Evolutionary conservation across 495 filamentous ascomycete genomes (phyloP), one percentile per base, ranked within the genome.

Genomic region (Penicillium atrosanguineum): DNA sequence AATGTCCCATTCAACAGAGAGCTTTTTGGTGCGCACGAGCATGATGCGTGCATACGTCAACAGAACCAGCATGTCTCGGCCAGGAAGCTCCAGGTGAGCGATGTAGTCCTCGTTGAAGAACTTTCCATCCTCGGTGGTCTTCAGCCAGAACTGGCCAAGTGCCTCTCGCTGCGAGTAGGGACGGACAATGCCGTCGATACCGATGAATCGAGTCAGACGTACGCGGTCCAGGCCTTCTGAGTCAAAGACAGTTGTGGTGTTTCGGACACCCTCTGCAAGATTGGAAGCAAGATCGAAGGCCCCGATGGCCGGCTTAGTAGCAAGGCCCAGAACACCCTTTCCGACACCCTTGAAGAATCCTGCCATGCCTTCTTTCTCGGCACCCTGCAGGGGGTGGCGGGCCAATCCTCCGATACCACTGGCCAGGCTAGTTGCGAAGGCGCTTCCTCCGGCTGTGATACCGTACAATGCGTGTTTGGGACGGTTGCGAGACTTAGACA

Each of bases 21-120:
- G 76, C 67, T 84, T 87, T 69, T 94, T 87, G 25, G 84, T 87
- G 60, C 90, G 82, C 55, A 98, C 86, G 21, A 97, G 83, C 83
- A 97, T 86, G 67, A 98, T 96, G 6, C 88, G 81, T 46, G 84
- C 83, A 67, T 95, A 98, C 18, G 94, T 97, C 56, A 98, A 81
- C 85, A 98, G 89, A 52, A 97, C 88, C 46, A 97, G 82, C 82
- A 95, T 88, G 62, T 97, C 94, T 63, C 92, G 86, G 8, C 87
- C 83, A 6, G 87, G 88, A 26, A 98, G 85, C 65, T 97, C 94
- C 19, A 98, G 79, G 58, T 98, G 94, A 12, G 91, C 94, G 63
- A 98, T 94, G 72, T 98, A 98, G 63, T 91, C 83, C 69, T 97
- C 95, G 72, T 93, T 85, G 81, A 98, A 98, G 76, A 89, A 96